Base-by-base conservation (phyloP, 1,284 basidiomycete genomes). In the Cryptococcus depauperatus region DNA sequence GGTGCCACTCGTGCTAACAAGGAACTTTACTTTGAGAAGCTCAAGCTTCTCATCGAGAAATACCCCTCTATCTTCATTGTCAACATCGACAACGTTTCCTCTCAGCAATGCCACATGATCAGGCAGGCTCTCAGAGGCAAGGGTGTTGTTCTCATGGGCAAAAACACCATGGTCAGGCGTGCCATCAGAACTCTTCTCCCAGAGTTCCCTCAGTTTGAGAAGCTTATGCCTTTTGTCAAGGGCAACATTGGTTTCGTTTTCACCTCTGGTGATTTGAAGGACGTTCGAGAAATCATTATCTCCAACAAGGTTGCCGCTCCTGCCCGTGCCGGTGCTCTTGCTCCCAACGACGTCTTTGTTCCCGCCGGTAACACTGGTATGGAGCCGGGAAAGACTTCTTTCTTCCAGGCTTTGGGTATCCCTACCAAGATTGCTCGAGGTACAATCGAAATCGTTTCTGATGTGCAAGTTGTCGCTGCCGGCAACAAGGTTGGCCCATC, bases 121-220 rank as follows among this genome's bases (percentile, higher is more conserved):
- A 92, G 95, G 78, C 84, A 88, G 61, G 78, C 93, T 44, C 83
- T 99, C 72, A 90, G 95, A 65, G 90, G 90, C 68, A 91, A 89
- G 74, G 95, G 87, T 78, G 77, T 91, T 51, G 92, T 98, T 57
- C 76, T 99, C 64, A 99, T 99, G 95, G 93, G 93, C 71, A 99
- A 99, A 79, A 99, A 99, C 84, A 99, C 95, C 71, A 97, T 98
- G 95, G 92, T 97, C 66, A 88, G 93, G 76, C 90, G 93, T 70
- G 93, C 91, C 50, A 80, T 99, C 58, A 90, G 93, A 62, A 78
- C 83, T 69, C 82, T 97, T 73, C 79, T 97, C 65, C 52, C 78
- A 58, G 93, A 97, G 68, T 80, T 77, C 77, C 93, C 95, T 54
- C 83, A 91, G 69, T 92, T 85, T 78, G 93, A 99, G 78, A 85